These are phyloP conservation scores for Botrytis galanthina DNA, from an alignment of 2,329 filamentous ascomycete species.

Conservation along the genomic window DNA sequence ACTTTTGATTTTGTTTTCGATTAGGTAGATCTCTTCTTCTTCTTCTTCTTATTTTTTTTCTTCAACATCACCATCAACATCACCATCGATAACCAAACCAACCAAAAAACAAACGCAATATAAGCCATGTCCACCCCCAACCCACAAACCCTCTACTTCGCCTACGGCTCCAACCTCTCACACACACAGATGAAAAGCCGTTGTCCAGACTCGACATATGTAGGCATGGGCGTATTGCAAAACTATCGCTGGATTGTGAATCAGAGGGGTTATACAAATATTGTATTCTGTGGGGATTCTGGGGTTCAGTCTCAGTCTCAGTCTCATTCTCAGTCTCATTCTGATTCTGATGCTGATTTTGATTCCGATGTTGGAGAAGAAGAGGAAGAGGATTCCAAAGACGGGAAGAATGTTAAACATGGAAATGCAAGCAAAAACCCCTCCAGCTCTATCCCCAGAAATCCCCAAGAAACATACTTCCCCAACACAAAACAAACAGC, in stretches of 20 bases:
- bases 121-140: background rate
- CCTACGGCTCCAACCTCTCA: conserved; percentile 70
- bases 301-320: rapidly evolving
- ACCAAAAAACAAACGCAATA: background rate
- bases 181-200: conserved; percentile 61
- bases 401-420: background rate
- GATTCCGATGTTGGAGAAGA: too few species aligned
- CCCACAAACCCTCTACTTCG: conserved; percentile 56
- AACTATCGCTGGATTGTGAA: conserved; percentile 67
- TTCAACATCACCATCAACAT: too few species aligned
- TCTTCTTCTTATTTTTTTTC: too few species aligned
- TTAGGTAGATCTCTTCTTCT: too few species aligned
- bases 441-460: too few species aligned
- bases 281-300: conserved; percentile 37
- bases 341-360: too few species aligned
- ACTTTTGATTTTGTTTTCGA: too few species aligned
- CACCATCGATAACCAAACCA: too few species aligned
- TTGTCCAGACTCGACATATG: conserved; percentile 53
- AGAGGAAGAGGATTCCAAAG: background rate
- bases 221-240: conserved; percentile 51
- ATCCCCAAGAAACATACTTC: too few species aligned
- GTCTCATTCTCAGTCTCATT: rapidly evolving
- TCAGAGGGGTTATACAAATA: conserved; percentile 64
- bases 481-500: too few species aligned
- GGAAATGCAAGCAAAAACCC: too few species aligned